These are phyloP conservation scores for Chiua sp. DNA, from an alignment of 1,284 basidiomycete species.

Conservation along the genomic window DNA sequence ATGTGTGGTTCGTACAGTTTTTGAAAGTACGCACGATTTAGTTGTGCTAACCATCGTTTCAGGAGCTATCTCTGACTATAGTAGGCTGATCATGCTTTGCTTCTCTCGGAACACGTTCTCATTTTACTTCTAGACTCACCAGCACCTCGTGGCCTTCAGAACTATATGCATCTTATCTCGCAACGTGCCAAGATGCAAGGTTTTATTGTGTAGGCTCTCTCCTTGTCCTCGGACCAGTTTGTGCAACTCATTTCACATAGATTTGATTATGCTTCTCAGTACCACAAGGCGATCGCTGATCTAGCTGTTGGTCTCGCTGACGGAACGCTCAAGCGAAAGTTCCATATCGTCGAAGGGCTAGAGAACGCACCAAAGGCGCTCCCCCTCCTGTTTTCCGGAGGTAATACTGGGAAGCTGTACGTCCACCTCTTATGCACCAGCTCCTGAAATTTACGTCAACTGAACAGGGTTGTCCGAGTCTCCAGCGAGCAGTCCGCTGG, in stretches of 20 bases:
- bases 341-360: conserved; percentile 79
- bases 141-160: conserved; percentile 63
- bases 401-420: conserved; percentile 83
- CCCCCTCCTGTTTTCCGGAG: conserved; percentile 77
- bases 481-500: conserved; percentile 38
- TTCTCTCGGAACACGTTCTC: neutral
- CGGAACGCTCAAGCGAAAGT: conserved; percentile 84
- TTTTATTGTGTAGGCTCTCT: conserved; percentile 74
- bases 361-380: conserved; percentile 74
- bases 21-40: conserved; percentile 3
- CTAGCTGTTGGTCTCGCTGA: conserved; percentile 60
- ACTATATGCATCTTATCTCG: conserved; percentile 71
- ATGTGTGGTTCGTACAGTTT: conserved; percentile 61
- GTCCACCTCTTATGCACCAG: conserved; percentile 36
- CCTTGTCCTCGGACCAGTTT: neutral
- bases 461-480: conserved; percentile 54
- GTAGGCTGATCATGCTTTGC: conserved; percentile 44
- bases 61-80: conserved; percentile 85
- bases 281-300: conserved; percentile 57
- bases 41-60: conserved; percentile 9
- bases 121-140: conserved; percentile 48
- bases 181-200: conserved; percentile 83
- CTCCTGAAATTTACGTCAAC: neutral
- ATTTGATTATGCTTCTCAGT: conserved; percentile 69
- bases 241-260: conserved; percentile 38